Base-by-base conservation (phyloP, 768 basidiomycete species). In the Pholiota conissans region DNA sequence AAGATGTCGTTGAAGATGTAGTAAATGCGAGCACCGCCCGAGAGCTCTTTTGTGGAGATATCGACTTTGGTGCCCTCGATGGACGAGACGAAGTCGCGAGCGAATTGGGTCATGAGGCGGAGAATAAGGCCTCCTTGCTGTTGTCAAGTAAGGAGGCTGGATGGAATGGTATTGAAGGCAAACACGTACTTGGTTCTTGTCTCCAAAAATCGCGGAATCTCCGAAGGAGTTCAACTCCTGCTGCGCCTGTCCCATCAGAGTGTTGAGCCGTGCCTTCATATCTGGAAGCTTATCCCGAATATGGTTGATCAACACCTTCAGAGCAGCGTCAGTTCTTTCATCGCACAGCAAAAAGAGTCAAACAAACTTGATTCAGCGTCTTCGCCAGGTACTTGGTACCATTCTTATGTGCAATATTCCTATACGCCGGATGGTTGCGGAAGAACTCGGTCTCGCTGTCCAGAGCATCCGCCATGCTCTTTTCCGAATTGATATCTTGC, bases 1-100 rank as follows among this genome's bases (percentile, higher is more conserved):
- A 98, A 99, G 52, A 98, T 85, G 67, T 98, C 97, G 70, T 98
- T 94, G 83, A 99, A 99, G 70, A 99, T 98, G 76, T 98, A 98
- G 74, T 98, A 98, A 74, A 99, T 94, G 53, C 97, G 85, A 22
- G 97, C 97, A 46, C 97, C 97, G 39, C 97, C 97, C 5, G 92
- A 98, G 14, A 99, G 86, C 70, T 99, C 97, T 70, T 99, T 99
- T 0, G 97, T 99, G 1, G 94, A 96, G 65, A 98, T 91, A 60
- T 97, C 93, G 35, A 96, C 83, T 55, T 93, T 93, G 13, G 95
- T 98, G 55, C 97, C 97, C 64, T 99, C 97, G 64, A 99, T 97
- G 13, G 95, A 96, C 0, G 95, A 89, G 52, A 98, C 83, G 61
- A 98, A 99, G 75, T 99, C 97, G 49, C 93, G 87, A 2, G 95